Conservation (phyloP, 768 basidiomycete species). For the Termitomyces sp. region DNA sequence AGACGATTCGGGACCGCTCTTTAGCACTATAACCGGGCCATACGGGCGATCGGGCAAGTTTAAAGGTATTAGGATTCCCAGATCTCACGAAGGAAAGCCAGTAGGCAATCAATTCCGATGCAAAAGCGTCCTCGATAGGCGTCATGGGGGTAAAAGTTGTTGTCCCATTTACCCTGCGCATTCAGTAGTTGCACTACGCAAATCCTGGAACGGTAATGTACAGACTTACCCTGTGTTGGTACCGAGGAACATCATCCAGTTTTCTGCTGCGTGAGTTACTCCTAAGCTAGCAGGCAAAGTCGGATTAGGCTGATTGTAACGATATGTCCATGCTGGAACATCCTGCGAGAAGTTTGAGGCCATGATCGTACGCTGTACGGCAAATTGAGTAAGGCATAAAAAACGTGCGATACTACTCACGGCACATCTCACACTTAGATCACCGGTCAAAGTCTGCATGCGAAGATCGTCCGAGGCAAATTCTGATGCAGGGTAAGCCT, state of each 20-base stretch:
- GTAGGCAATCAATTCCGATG: constrained; percentile 56
- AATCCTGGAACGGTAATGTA: background rate
- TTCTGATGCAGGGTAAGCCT: constrained; percentile 37
- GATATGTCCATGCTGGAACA: constrained; percentile 43
- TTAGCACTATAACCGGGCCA: constrained; percentile 37
- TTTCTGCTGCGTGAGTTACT: constrained; percentile 51
- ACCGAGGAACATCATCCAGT: constrained; percentile 66
- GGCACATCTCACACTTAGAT: constrained; percentile 45
- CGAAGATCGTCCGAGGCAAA: constrained; percentile 38
- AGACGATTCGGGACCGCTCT: constrained; percentile 34
- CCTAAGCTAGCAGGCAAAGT: constrained; percentile 25
- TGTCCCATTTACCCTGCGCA: constrained; percentile 13
- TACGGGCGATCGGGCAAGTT: constrained; percentile 41
- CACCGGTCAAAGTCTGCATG: constrained; percentile 42
- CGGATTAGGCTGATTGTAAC: constrained; percentile 54
- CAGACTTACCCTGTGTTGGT: constrained; percentile 49
- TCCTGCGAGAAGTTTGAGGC: constrained; percentile 32
- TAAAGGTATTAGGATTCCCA: constrained; percentile 50
- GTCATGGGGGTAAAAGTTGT: constrained; percentile 21
- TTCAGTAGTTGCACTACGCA: background rate
- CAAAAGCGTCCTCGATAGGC: constrained; percentile 42
- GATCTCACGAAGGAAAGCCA: constrained; percentile 63
- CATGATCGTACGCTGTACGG: constrained; percentile 36
- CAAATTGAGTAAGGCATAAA: background rate
- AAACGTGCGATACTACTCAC: constrained; percentile 27